These are phyloP conservation scores for Paramecium tetraurelia DNA, from an alignment of 73 alveolate species.

Conservation along the genomic window DNA sequence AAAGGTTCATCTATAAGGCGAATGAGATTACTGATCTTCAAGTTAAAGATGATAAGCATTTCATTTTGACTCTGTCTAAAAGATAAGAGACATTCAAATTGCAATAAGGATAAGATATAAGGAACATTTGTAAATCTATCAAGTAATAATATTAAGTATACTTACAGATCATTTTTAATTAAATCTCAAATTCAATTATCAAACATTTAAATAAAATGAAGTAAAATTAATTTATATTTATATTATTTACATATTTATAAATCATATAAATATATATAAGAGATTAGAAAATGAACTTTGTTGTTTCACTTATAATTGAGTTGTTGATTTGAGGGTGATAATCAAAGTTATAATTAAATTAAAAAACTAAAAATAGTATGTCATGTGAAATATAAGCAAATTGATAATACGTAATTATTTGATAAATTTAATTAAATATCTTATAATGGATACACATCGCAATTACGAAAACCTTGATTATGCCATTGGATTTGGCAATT, in stretches of 20 bases:
- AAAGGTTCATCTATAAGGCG: not conserved
- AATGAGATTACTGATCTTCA: not conserved
- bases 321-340: not conserved
- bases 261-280: not conserved
- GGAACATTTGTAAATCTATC: not conserved
- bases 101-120: not conserved
- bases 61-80: not conserved
- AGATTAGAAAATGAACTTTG: not conserved
- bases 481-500: constrained; percentile 77
- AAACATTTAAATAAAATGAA: not conserved
- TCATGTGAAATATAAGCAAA: not conserved
- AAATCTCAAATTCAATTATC: not conserved
- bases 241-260: not conserved
- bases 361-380: not conserved
- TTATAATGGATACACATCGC: constrained; percentile 40
- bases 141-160: not conserved
- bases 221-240: not conserved
- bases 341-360: not conserved
- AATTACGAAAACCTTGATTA: constrained; percentile 45
- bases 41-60: constrained; percentile 14
- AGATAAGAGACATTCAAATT: not conserved
- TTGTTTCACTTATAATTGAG: not conserved
- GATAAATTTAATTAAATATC: constrained; percentile 32
- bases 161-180: not conserved
- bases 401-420: constrained; percentile 5